Conservation (phyloP, 768 basidiomycete genomes). For the Krasilnikovozyma curviuscula region DNA sequence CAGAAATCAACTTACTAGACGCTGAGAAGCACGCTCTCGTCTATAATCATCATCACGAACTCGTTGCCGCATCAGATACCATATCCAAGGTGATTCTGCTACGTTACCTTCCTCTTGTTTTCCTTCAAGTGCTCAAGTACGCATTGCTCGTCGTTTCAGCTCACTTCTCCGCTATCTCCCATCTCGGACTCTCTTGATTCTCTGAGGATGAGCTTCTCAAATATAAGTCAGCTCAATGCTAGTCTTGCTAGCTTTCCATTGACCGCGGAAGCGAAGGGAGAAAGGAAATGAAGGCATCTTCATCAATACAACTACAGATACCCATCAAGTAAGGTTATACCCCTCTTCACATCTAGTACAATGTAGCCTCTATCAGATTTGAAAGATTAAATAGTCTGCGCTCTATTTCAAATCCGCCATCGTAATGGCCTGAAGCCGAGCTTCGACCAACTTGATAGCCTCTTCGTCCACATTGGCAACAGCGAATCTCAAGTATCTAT, state of each 20-base stretch:
- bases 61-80: slow-evolving; percentile 81
- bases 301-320: too few relatives aligned
- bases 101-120: too few relatives aligned
- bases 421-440: slow-evolving; percentile 18
- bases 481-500: slow-evolving; percentile 56
- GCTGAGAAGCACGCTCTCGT: slow-evolving; percentile 76
- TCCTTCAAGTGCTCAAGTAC: too few relatives aligned
- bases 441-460: slow-evolving; percentile 18
- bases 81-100: slow-evolving; percentile 51
- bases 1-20: slow-evolving; percentile 73
- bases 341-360: too few relatives aligned
- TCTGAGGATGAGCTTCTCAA: slow-evolving; percentile 2
- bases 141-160: too few relatives aligned
- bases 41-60: slow-evolving; percentile 87
- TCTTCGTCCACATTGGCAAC: slow-evolving; percentile 62
- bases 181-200: slow-evolving; percentile 10
- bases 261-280: too few relatives aligned
- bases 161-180: too few relatives aligned
- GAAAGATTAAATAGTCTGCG: too few relatives aligned
- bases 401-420: not conserved
- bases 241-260: too few relatives aligned
- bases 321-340: too few relatives aligned
- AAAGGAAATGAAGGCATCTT: too few relatives aligned
- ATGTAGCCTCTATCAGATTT: too few relatives aligned
- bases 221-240: slow-evolving; percentile 9